Evolutionary conservation across 169 alveolate species (phyloP), one percentile per base, ranked within the genome.

Genomic region (Ichthyophthirius multifiliis): DNA sequence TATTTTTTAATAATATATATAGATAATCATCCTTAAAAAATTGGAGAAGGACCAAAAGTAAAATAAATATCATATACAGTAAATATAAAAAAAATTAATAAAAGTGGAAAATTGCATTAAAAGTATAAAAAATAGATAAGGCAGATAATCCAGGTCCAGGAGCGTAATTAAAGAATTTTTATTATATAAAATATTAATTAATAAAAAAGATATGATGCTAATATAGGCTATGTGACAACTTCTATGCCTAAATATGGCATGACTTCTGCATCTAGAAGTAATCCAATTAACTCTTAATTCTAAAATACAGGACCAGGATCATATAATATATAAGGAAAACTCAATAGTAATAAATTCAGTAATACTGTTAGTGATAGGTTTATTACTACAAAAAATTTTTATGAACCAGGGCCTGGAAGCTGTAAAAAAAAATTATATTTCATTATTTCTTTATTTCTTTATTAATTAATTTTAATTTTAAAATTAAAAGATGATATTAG

Each of bases 21-120:
- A 3, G 18, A 55, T 15, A 39, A 55, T 27, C 18, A 16, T 27
- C 23, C 23, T 0, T 27, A 55, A 55, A 15, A 16, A 23, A 10
- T 55, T 55, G 71, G 71, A 1, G 71, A 55, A 15, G 71, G 71
- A 15, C 71, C 71, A 15, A 55, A 55, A 55, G 71, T 55, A 23
- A 55, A 55, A 13, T 10, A 18, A 55, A 6, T n/a, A n/a, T n/a
- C 2, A 18, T 13, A 6, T 5, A 5, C 4, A 5, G 13, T 45
- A 45, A 45, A 45, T 45, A 5, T 45, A 45, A n/a, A n/a, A 45
- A 45, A 20, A 20, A 15, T 1, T 20, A 0, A 6, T 55, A 4
- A 4, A 15, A 55, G 71, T 55, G 71, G 71, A 55, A 55, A 27
- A 55, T 55, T 34, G 71, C 43, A 55, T 34, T 39, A 10, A 55